Base-by-base conservation (phyloP, 257 asterid genomes). In the Plectranthus barbatus region DNA sequence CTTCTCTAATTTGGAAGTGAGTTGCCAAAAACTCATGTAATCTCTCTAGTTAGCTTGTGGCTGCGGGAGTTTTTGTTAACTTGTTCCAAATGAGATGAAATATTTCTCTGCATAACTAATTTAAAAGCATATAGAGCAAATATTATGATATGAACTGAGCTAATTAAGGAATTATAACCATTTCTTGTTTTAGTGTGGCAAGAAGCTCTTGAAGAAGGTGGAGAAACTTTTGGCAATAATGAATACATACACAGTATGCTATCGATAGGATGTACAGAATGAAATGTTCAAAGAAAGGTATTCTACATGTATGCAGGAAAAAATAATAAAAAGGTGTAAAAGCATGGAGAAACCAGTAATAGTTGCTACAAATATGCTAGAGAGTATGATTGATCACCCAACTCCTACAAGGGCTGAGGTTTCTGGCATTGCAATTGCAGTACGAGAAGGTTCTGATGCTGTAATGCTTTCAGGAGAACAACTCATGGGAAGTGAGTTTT, bases 381-480 rank as follows among this genome's bases (percentile, higher is more conserved):
- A 89, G 85, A 92, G 97, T 77, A 89, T 92, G 99, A 89, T 92
- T 69, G 74, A 83, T 74, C 97, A 89, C 74, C 99, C 99, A 64
- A 92, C 97, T 70, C 99, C 99, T 21, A 92, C 99, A 39, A 86
- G 99, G 69, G 99, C 99, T 33, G 99, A 92, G 79, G 99, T 92
- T 62, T 92, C 99, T 40, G 99, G 89, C 73, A 92, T 92, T 74
- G 92, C 99, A 0, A 89, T 92, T 72, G 99, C 99, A 40, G 99
- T 92, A 60, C 79, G 91, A 67, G 97, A 84, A 84, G 95, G 99
- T 41, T 83, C 99, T 55, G 99, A 92, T 82, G 99, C 95, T 36
- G 48, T 89, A 72, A 92, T 92, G 97, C 99, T 92, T 66, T 92
- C 99, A 21, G 97, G 99, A 67, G 99, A 92, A 92, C 99, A 12